These are phyloP conservation scores for Candida frijolesensis DNA, from an alignment of 1,139 yeast species.

Conservation along the genomic window DNA sequence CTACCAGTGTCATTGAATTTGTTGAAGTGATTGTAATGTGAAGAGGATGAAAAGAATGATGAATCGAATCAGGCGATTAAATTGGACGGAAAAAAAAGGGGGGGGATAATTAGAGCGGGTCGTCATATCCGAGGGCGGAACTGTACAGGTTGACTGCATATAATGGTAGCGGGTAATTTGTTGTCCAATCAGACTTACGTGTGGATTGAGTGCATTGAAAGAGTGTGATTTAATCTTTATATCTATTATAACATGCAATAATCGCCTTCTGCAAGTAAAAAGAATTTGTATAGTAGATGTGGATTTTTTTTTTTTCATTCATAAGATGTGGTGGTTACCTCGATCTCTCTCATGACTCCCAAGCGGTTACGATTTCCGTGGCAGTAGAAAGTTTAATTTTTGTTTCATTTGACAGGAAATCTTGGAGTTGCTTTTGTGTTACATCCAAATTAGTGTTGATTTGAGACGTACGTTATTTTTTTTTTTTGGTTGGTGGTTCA, in stretches of 20 bases:
- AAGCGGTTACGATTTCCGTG: too few relatives aligned
- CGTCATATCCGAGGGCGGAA: too few relatives aligned
- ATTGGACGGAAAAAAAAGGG: not conserved
- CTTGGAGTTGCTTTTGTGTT: not conserved
- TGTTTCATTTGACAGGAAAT: not conserved
- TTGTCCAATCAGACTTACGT: not conserved
- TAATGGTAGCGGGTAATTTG: not conserved
- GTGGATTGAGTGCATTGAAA: too few relatives aligned
- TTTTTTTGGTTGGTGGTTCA: not conserved
- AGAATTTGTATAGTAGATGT: too few relatives aligned
- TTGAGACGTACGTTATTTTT: not conserved
- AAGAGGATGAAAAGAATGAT: not conserved
- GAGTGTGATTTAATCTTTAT: too few relatives aligned
- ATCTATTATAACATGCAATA: too few relatives aligned
- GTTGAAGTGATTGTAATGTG: not conserved
- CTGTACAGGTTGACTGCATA: too few relatives aligned
- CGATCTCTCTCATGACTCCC: too few relatives aligned
- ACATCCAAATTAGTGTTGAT: not conserved
- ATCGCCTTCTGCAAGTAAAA: too few relatives aligned
- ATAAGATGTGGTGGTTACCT: too few relatives aligned
- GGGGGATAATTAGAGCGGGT: not conserved
- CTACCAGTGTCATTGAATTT: constrained; percentile 19
- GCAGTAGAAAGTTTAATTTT: too few relatives aligned
- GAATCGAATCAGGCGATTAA: not conserved
- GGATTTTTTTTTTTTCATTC: too few relatives aligned